Evolutionary conservation across 805 yeast genomes (phyloP).

Genomic region (Torulaspora gathmanii): DNA sequence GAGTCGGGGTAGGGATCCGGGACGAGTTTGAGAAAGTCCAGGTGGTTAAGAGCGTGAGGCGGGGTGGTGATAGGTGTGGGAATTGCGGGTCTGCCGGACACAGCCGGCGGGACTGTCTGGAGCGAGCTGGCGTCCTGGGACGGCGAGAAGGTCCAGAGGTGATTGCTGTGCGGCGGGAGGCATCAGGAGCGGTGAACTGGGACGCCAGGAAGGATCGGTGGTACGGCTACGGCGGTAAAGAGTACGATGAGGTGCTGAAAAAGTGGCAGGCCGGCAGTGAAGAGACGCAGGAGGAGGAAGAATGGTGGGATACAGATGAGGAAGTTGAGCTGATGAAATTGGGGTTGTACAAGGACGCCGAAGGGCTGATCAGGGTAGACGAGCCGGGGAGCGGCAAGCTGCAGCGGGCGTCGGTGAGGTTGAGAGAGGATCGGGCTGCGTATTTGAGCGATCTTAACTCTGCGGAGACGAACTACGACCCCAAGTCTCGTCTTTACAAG

Average conservation of each 20-base stretch:
- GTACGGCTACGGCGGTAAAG: slow-evolving; percentile 69
- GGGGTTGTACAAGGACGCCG: slow-evolving; percentile 32
- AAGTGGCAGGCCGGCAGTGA: slow-evolving; percentile 40
- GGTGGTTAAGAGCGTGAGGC: slow-evolving; percentile 9
- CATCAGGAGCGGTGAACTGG: slow-evolving; percentile 38
- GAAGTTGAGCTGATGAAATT: slow-evolving; percentile 41
- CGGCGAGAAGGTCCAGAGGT: slow-evolving; percentile 24
- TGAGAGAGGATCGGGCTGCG: slow-evolving; percentile 72
- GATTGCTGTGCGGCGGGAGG: slow-evolving; percentile 18
- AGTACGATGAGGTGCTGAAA: slow-evolving; percentile 50
- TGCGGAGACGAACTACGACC: slow-evolving; percentile 47
- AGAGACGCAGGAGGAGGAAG: slow-evolving; percentile 13
- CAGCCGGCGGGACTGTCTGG: slow-evolving; percentile 50
- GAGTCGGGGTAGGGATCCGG: slow-evolving; percentile 51
- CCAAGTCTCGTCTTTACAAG: slow-evolving; percentile 44
- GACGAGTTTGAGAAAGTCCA: slow-evolving; percentile 39
- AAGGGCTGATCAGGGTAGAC: slow-evolving; percentile 22
- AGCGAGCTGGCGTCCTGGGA: slow-evolving; percentile 42
- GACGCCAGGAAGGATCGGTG: slow-evolving; percentile 75
- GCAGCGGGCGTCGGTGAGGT: slow-evolving; percentile 43
- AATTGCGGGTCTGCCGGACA: slow-evolving; percentile 57
- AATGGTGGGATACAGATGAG: slow-evolving; percentile 40
- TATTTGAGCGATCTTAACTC: slow-evolving; percentile 51
- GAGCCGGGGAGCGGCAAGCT: slow-evolving; percentile 14
- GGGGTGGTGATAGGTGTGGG: slow-evolving; percentile 42